Evolutionary conservation across 148 eudicot genomes (phyloP), one percentile per base, ranked within the genome.

Genomic region (Euryodendron excelsum): DNA sequence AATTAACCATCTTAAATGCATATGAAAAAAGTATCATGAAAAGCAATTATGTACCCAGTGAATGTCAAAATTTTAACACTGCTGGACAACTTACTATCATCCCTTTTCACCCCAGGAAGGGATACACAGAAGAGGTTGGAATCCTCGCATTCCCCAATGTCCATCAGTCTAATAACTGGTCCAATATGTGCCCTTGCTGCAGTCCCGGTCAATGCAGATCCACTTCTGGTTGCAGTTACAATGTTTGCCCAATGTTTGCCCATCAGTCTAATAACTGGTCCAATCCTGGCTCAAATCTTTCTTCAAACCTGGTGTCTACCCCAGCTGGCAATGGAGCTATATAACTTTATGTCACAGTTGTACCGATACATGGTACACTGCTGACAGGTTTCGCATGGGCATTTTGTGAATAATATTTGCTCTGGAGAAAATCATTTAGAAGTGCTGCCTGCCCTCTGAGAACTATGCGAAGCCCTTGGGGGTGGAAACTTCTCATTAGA

Each of bases 81-180:
- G 31, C 0, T 55, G 2, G 30, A 31, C 34, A 36, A 87, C 99
- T 93, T 89, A 95, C 99, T 82, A 83, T 90, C 91, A 78, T 93
- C 94, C 84, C 97, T 88, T 81, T 82, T 90, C 23, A 95, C 97
- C 69, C 99, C 99, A 5, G 99, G 99, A 81, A 95, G 99, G n/a
- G 99, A 91, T 41, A 95, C 90, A 0, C 94, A 92, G 71, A 95
- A 95, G 34, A 93, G 77, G 87, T 93, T 93, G 45, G 99, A 87
- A 80, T 93, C 96, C 23, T 87, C 86, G 0, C 87, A 82, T 80
- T 93, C 97, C 25, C 93, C 96, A 11, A 93, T 88, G 77, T 95
- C 96, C 81, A 91, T 72, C 36, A 87, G 79, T 59, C 99, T 97
- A 1, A 95, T 73, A 75, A 66, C 90, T 0, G 94, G 91, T 64